Evolutionary conservation across 768 basidiomycete genomes (phyloP).

Genomic region (Hemileccinum rubropunctum): DNA sequence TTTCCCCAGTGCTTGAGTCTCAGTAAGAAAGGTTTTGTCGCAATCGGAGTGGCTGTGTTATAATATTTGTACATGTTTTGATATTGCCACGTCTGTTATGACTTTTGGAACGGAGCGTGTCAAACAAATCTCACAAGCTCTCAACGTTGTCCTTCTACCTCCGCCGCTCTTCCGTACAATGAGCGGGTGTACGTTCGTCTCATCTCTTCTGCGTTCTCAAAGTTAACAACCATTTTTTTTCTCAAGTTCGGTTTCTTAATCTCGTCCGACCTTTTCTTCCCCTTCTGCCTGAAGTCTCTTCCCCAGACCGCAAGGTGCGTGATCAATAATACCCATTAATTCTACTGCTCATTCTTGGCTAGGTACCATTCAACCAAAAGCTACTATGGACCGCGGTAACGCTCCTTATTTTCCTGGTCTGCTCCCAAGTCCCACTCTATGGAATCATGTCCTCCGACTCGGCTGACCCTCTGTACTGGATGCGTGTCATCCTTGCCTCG

Average conservation of each 20-base stretch:
- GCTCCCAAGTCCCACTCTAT: slow-evolving; percentile 98
- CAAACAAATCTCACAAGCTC: slow-evolving; percentile 14
- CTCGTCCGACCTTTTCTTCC: slow-evolving; percentile 98
- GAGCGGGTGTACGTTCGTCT: slow-evolving; percentile 69
- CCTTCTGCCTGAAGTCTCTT: slow-evolving; percentile 94
- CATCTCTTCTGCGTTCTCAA: not conserved
- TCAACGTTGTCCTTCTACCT: slow-evolving; percentile 21
- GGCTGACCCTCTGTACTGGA: slow-evolving; percentile 98
- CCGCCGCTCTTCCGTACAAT: slow-evolving; percentile 43
- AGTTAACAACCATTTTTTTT: slow-evolving; percentile 2
- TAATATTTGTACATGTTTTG: slow-evolving; percentile 27
- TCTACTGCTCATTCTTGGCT: slow-evolving; percentile 3
- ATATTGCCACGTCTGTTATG: slow-evolving; percentile 29
- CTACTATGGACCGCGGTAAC: slow-evolving; percentile 98
- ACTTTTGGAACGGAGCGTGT: slow-evolving; percentile 18
- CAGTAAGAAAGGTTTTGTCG: too few relatives aligned
- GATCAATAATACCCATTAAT: not conserved
- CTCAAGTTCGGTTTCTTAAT: slow-evolving; percentile 90
- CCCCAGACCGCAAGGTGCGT: slow-evolving; percentile 91
- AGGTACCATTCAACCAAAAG: slow-evolving; percentile 99
- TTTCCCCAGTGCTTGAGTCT: too few relatives aligned
- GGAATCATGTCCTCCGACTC: slow-evolving; percentile 99
- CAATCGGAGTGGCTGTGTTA: slow-evolving; percentile 17
- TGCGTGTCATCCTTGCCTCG: slow-evolving; percentile 98
- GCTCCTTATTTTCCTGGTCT: slow-evolving; percentile 98